Conservation (phyloP, 192 early-diverging fungal species). For the Spizellomyces punctatus region DNA sequence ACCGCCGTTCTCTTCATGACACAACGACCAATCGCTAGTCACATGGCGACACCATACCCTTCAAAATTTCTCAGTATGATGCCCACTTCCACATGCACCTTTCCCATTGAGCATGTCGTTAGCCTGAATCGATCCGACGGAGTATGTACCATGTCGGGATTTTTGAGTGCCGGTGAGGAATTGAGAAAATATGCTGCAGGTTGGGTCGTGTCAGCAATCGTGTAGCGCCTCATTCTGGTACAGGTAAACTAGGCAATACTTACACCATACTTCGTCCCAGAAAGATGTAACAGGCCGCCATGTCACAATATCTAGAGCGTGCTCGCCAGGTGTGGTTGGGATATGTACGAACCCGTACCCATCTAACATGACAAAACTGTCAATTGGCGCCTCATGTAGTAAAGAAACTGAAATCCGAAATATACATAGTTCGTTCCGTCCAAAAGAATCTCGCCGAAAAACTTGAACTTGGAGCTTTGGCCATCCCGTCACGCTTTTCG, state of each 20-base stretch:
- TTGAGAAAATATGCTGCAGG: constrained; percentile 51
- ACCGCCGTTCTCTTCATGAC: neutral
- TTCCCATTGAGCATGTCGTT: constrained; percentile 56
- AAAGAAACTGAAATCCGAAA: neutral
- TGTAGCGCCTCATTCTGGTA: neutral
- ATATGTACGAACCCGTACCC: constrained; percentile 60
- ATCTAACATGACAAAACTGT: constrained; percentile 27
- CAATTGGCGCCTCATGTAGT: neutral
- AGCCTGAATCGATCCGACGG: constrained; percentile 54
- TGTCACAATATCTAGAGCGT: constrained; percentile 48
- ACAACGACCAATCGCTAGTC: neutral
- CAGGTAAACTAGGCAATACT: neutral
- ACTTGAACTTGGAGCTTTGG: constrained; percentile 61
- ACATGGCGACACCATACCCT: constrained; percentile 44
- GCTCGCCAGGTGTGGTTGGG: constrained; percentile 55
- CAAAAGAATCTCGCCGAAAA: constrained; percentile 52
- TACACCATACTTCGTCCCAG: constrained; percentile 54
- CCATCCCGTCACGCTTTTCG: constrained; percentile 54
- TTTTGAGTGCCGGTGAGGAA: constrained; percentile 51
- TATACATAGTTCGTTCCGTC: constrained; percentile 57
- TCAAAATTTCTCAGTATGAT: constrained; percentile 45
- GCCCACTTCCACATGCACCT: constrained; percentile 49
- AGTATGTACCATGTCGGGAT: constrained; percentile 49
- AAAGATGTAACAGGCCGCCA: constrained; percentile 53
- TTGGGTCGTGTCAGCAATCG: neutral